These are phyloP conservation scores for Colletotrichum plurivorum DNA, from an alignment of 2,329 filamentous ascomycete genomes.

Conservation along the genomic window DNA sequence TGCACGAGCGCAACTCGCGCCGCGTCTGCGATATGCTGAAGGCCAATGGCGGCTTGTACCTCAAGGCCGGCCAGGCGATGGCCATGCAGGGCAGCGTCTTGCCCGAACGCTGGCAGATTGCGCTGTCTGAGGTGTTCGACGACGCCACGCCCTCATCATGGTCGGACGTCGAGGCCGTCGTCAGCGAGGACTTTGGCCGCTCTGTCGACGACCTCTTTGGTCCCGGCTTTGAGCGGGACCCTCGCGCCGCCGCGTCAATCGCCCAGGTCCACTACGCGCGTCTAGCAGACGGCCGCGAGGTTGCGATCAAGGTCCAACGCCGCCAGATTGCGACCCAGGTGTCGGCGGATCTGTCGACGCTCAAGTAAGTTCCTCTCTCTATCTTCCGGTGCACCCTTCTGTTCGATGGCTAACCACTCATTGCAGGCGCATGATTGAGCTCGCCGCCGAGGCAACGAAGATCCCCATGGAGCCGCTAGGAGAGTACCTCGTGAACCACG, in stretches of 20 bases:
- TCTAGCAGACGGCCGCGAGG: constrained; percentile 49
- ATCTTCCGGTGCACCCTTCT: too few species aligned
- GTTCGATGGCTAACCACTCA: too few species aligned
- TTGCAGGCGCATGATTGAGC: constrained; percentile 39
- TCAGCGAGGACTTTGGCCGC: constrained; percentile 71
- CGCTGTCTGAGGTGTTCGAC: constrained; percentile 79
- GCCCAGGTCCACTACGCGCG: constrained; percentile 80
- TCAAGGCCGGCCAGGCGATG: constrained; percentile 80
- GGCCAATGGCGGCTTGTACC: constrained; percentile 76
- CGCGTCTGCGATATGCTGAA: constrained; percentile 74
- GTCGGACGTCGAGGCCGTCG: constrained; percentile 74
- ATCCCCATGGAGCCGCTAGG: constrained; percentile 76
- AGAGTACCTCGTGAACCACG: constrained; percentile 75
- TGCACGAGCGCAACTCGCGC: constrained; percentile 74
- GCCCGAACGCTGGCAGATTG: constrained; percentile 77
- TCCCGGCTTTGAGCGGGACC: constrained; percentile 32
- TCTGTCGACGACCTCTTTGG: constrained; percentile 76
- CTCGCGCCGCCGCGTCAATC: constrained; percentile 72
- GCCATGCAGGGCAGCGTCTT: constrained; percentile 79
- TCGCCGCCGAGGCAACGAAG: constrained; percentile 60
- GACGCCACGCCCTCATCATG: constrained; percentile 78
- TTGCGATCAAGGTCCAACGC: constrained; percentile 61
- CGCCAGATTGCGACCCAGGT: constrained; percentile 76
- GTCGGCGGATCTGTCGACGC: constrained; percentile 78
- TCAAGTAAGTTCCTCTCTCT: constrained; percentile 61